Conservation (phyloP, 106 monocot genomes). For the Triglochin maritima region DNA sequence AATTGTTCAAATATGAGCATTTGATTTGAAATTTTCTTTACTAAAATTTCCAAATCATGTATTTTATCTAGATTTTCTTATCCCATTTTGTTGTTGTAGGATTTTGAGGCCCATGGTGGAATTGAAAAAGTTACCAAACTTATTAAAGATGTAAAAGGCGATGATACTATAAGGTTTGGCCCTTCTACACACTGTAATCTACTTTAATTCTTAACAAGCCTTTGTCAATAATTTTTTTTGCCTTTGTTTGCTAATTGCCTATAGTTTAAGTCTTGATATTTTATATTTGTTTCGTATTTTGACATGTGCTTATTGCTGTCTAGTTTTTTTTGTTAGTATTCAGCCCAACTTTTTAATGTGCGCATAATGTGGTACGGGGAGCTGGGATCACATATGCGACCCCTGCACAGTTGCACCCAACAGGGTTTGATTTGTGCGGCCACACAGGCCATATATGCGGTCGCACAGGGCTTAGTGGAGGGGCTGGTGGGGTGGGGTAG, state of each 20-base stretch:
- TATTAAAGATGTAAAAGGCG: conserved; percentile 69
- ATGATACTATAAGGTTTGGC: conserved; percentile 64
- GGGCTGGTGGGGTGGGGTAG: no score
- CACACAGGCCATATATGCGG: no score
- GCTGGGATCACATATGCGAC: no score
- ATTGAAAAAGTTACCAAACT: conserved; percentile 64
- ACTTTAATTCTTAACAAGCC: not conserved
- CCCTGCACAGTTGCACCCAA: no score
- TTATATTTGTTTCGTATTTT: not conserved
- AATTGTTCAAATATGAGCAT: no score
- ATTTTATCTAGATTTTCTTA: conserved; percentile 1
- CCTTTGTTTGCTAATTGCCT: not conserved
- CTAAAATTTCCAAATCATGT: not conserved
- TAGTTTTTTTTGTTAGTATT: no score
- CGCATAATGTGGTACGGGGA: no score
- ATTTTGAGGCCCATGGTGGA: conserved; percentile 61
- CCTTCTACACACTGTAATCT: not conserved
- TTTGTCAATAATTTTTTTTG: not conserved
- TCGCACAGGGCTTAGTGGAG: no score
- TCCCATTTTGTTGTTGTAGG: conserved; percentile 24
- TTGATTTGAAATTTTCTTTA: not conserved
- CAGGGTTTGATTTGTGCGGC: no score
- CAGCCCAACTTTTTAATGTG: no score
- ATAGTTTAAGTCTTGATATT: not conserved
- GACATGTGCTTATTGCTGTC: not conserved